Evolutionary conservation across 495 filamentous ascomycete genomes (phyloP), one percentile per base, ranked within the genome.

Genomic region (Aspergillus taichungensis): DNA sequence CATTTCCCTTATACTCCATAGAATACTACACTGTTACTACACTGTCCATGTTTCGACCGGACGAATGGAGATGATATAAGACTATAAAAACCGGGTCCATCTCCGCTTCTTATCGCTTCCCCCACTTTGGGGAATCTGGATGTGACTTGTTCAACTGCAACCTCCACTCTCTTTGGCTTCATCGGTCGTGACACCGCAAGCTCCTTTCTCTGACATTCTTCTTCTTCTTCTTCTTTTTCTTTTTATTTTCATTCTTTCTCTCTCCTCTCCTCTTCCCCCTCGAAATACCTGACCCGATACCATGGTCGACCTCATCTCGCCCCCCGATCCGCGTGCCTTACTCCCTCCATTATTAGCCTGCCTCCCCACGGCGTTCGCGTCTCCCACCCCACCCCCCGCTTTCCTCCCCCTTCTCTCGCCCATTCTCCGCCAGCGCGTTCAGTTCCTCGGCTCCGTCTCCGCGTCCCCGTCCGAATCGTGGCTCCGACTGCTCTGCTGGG

Each of bases 401-500:
- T 71, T 95, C 8, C 74, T 95, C 4, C 85, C 87, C 28, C 75
- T 90, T 30, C 80, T 98, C 35, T 86, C 92, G 4, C 91, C 92
- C 6, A 92, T 96, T 37, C 79, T 97, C 3, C 84, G 90, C 40
- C 91, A 96, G 59, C 78, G 92, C 34, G 76, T 96, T 6, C 79
- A 88, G 53, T 75, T 92, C 45, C 73, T 96, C 43, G 78, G 81
- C 33, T 61, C 68, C 3, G 60, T 68, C 4, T 56, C 62, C 12
- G 63, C 73, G 1, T 76, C 82, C 18, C 69, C 76, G 40, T 68
- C 73, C 1, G 85, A 91, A 13, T 84, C 87, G 49, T 98, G 92
- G 92, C 80, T 96, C 7, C 74, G 79, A 2, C 66, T 95, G n/a
- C 75, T 98, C n/a, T 88, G 80, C 54, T 98, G 94, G 79, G 82